Evolutionary conservation across 192 early-diverging fungal species (phyloP), one percentile per base, ranked within the genome.

Genomic region (Podila epicladia): DNA sequence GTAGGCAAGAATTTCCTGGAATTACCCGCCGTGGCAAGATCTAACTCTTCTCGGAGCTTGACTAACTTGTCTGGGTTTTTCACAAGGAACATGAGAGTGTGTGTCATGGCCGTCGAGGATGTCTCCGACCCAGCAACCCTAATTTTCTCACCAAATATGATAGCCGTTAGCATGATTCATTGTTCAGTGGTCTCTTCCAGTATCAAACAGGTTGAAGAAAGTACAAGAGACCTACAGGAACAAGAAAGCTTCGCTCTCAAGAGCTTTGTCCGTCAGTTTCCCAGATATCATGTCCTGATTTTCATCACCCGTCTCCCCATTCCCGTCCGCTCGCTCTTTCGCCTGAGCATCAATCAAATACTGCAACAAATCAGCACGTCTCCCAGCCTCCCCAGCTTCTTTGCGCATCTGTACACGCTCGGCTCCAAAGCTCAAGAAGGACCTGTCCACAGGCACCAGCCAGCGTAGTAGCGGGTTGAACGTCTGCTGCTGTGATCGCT

Each of bases 321-420:
- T 70, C 19, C 87, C 83, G 9, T 72, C 68, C 5, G 41, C 68
- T 9, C 82, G 50, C 20, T 73, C 66, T 2, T 82, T 70, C 17
- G 33, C 13, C 57, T 87, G 70, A 19, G 83, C 69, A 45, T 89
- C 74, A n/a, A 89, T 72, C 28, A 89, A 62, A 31, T 83, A 74
- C 53, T 89, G 87, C n/a, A 89, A 37, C 41, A 89, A 72, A 55
- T 89, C 87, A 20, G 82, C 50, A 31, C 82, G 67, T 20, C 53
- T 58, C 58, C 65, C 57, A 4, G 63, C 33, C 32, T 37, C 35
- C 5, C 59, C 55, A 4, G n/a, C 33, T 3, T 31, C 49, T 26
- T 74, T 74, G 12, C 72, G 22, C n/a, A 35, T 64, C 45, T 17
- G 28, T 4, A 74, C 38, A 9, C 57, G 28, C 45, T 61, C 64